Evolutionary conservation across 1,284 basidiomycete species (phyloP).

Genomic region (Laetiporus sulphureus): DNA sequence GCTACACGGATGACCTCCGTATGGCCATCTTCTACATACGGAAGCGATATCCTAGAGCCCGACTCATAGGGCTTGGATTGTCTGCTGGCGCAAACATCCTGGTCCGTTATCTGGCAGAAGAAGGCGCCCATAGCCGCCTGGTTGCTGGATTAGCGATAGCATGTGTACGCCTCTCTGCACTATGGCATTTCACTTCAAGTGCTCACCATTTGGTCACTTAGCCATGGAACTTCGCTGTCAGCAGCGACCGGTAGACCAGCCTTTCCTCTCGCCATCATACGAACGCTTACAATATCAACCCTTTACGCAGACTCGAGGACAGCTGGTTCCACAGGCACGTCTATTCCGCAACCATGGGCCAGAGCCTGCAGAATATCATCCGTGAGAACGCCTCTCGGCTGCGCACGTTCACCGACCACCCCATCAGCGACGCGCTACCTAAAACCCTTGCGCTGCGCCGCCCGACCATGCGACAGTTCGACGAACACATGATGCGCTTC

Average conservation of each 20-base stretch:
- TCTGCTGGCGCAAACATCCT: slow-evolving; percentile 90
- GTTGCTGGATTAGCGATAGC: slow-evolving; percentile 71
- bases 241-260: slow-evolving; percentile 40
- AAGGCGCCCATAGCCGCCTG: slow-evolving; percentile 69
- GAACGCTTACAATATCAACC: background rate
- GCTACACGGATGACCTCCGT: slow-evolving; percentile 80
- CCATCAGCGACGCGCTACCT: slow-evolving; percentile 3
- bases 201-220: slow-evolving; percentile 20
- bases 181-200: background rate
- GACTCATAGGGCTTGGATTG: slow-evolving; percentile 83
- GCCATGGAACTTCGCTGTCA: slow-evolving; percentile 71
- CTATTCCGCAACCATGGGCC: slow-evolving; percentile 79
- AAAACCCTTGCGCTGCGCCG: slow-evolving; percentile 26
- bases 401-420: slow-evolving; percentile 12
- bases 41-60: slow-evolving; percentile 68
- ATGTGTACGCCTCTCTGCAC: slow-evolving; percentile 39
- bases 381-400: slow-evolving; percentile 47
- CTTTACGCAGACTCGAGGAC: slow-evolving; percentile 43
- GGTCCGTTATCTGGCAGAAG: slow-evolving; percentile 84
- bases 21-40: slow-evolving; percentile 75
- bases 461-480: slow-evolving; percentile 49
- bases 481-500: slow-evolving; percentile 60
- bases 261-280: slow-evolving; percentile 10
- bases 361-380: slow-evolving; percentile 66
- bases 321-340: slow-evolving; percentile 59